Evolutionary conservation across 768 basidiomycete species (phyloP).

Genomic region (Cystofilobasidium capitatum): DNA sequence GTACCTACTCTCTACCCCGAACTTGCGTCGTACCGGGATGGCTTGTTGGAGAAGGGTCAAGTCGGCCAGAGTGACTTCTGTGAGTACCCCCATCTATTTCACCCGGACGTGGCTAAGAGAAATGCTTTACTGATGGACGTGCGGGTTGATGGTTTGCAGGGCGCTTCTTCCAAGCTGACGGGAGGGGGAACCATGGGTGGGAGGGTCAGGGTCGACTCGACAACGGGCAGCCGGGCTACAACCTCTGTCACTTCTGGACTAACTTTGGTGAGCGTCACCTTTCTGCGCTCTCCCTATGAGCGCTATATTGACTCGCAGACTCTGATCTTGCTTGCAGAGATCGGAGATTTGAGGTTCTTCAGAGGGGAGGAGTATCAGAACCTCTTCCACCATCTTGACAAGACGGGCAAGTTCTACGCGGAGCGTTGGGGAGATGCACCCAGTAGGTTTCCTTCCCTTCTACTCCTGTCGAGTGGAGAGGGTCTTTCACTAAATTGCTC

Average conservation of each 20-base stretch:
- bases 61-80: constrained; percentile 9
- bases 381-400: constrained; percentile 17
- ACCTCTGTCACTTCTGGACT: constrained; percentile 24
- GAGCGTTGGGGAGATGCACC: constrained; percentile 26
- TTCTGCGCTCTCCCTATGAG: neutral
- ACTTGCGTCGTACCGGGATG: constrained; percentile 8
- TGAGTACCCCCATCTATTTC: neutral
- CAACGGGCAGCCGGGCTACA: constrained; percentile 15
- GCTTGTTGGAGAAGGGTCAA: constrained; percentile 6
- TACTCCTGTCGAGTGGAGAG: neutral
- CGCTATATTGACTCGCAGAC: neutral
- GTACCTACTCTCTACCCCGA: constrained; percentile 17
- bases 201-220: neutral
- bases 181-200: constrained; percentile 14
- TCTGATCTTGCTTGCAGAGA: neutral
- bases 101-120: neutral
- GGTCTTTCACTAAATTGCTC: neutral
- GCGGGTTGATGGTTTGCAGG: neutral
- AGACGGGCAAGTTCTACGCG: constrained; percentile 13
- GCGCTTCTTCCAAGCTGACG: constrained; percentile 23
- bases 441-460: neutral
- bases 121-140: too few species aligned
- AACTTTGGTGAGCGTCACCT: constrained; percentile 15
- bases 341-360: constrained; percentile 18
- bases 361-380: constrained; percentile 15